Evolutionary conservation across 2,329 filamentous ascomycete genomes (phyloP).

Genomic region (Sarocladium kiliense): DNA sequence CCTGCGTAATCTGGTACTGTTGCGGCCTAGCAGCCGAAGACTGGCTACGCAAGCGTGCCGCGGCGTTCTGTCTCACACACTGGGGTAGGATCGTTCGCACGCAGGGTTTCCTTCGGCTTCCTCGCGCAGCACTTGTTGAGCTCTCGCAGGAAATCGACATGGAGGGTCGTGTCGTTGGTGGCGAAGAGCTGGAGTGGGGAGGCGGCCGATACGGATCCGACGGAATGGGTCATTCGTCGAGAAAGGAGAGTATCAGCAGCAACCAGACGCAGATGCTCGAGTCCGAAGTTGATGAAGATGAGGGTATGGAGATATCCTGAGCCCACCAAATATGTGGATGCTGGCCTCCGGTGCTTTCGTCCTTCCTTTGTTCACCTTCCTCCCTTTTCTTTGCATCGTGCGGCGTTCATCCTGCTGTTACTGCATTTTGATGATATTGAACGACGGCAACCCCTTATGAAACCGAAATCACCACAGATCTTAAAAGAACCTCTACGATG

Average conservation of each 20-base stretch:
- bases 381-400: not conserved
- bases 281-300: slow-evolving; percentile 55
- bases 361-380: not conserved
- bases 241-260: slow-evolving; percentile 58
- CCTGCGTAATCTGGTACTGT: slow-evolving; percentile 94
- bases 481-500: not conserved
- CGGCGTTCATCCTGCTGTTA: not conserved
- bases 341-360: too few relatives aligned
- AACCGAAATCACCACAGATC: too few relatives aligned
- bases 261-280: slow-evolving; percentile 52
- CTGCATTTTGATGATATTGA: not conserved
- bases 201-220: slow-evolving; percentile 38
- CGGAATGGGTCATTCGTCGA: slow-evolving; percentile 27
- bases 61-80: slow-evolving; percentile 82
- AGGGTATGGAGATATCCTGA: slow-evolving; percentile 55
- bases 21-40: slow-evolving; percentile 86
- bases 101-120: slow-evolving; percentile 76
- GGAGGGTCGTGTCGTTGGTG: slow-evolving; percentile 85
- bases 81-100: slow-evolving; percentile 95
- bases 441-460: too few relatives aligned
- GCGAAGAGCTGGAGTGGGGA: slow-evolving; percentile 68
- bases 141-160: slow-evolving; percentile 90
- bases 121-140: slow-evolving; percentile 75
- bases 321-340: not conserved
- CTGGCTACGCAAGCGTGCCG: slow-evolving; percentile 86